Base-by-base conservation (phyloP, 371 early-diverging fungal species). In the Rhizopus sp. region DNA sequence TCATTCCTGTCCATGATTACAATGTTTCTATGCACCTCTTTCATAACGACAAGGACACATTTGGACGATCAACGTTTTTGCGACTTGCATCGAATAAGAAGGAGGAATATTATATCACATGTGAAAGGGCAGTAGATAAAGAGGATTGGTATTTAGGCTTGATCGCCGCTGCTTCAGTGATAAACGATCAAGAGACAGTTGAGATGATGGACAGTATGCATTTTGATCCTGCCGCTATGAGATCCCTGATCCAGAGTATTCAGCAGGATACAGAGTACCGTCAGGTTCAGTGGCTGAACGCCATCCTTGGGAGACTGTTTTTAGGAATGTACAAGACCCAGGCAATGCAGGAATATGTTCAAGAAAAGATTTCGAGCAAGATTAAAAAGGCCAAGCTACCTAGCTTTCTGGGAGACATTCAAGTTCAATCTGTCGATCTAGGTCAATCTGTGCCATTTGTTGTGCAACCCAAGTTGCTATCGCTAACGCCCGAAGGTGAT, bases 61-160 rank as follows among this genome's bases (percentile, higher is more conserved):
- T 79, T 55, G 70, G 72, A 35, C 76, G 75, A 46, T 76, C 74
- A n/a, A 64, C 66, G 13, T 77, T 84, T 13, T 77, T 88, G 38
- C 74, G 69, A 41, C 65, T 86, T 31, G 72, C 58, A 44, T 70
- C 69, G 54, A 66, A 71, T 41, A 32, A 47, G 4, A 15, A 12
- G 37, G 16, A 57, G 52, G 50, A 54, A 23, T 75, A 78, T 35
- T 87, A 72, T 56, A 62, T 87, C 38, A 77, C 71, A 34, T 79
- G 82, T 39, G 77, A 81, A 35, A 63, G 73, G 5, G 70, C 87
- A 0, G 78, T 80, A 4, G 91, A 93, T 59, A 95, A 95, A 72
- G 96, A 95, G 67, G 93, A 92, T 65, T 95, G 96, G 96, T 92
- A 88, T 55, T 70, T 87, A 48, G 81, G 78, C 10, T 60, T 88